Percentiles rank a stretch among this genome's conserved stretches.
These are phyloP conservation scores for Allium fistulosum DNA, from an alignment of 106 monocot species.

Conservation along the genomic window DNA sequence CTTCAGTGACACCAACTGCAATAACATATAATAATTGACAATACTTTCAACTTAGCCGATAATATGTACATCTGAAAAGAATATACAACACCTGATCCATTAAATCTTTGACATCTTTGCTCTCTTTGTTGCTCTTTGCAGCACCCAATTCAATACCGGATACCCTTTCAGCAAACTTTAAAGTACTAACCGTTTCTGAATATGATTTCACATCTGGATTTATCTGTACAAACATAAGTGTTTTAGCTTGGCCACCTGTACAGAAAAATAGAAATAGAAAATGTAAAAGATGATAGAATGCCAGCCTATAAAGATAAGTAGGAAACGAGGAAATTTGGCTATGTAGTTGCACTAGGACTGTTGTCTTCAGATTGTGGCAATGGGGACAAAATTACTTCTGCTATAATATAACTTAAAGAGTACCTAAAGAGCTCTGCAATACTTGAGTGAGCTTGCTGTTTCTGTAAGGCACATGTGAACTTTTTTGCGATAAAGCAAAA, in stretches of 20 bases:
- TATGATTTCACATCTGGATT: conserved; percentile 67
- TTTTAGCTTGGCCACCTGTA: conserved; percentile 77
- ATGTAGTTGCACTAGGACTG: no score
- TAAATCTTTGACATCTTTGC: conserved; percentile 49
- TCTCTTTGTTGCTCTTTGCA: conserved; percentile 54
- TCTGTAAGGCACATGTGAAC: conserved; percentile 66
- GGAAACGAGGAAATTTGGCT: background rate
- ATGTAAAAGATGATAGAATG: background rate
- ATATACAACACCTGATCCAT: conserved; percentile 37
- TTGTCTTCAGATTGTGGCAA: no score
- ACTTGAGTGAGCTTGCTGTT: conserved; percentile 93
- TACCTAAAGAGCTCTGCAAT: conserved; percentile 77
- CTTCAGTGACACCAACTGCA: conserved; percentile 47
- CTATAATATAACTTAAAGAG: background rate
- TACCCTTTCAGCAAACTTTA: conserved; percentile 86
- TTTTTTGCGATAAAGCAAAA: conserved; percentile 73
- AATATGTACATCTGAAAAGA: background rate
- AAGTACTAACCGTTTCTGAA: conserved; percentile 59
- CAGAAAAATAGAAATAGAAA: conserved; percentile 3
- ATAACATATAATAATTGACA: background rate
- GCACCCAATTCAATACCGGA: conserved; percentile 69
- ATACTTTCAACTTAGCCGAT: background rate
- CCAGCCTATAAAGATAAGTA: background rate
- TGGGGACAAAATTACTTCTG: no score
- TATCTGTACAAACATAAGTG: conserved; percentile 78